phyloP scores from a whole-genome alignment of 1,139 yeast species.

The Pichia sp. region DNA sequence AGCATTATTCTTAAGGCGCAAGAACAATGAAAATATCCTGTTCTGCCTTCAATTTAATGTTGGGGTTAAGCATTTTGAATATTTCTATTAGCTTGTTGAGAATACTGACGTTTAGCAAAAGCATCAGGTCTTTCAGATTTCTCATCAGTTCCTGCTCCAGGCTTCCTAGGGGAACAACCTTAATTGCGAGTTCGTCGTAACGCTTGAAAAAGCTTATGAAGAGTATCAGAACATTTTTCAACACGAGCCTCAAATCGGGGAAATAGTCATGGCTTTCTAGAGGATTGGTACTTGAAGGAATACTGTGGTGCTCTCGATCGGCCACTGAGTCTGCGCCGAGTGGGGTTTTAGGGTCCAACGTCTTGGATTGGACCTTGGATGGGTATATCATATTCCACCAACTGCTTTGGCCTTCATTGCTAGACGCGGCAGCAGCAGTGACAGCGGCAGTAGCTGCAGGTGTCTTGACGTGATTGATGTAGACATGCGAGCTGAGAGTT shows the following conservation, averaged over 20 bases:
- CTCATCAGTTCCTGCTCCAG: conserved; percentile 1
- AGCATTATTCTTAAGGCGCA: neutral
- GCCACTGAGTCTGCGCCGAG: neutral
- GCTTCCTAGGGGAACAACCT: neutral
- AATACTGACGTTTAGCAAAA: conserved; percentile 29
- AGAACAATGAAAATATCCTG: conserved; percentile 12
- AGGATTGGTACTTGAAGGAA: conserved; percentile 10
- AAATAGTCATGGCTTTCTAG: conserved; percentile 20
- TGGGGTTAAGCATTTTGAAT: conserved; percentile 24
- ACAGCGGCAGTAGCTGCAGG: conserved; percentile 12
- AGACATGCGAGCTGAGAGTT: conserved; percentile 26
- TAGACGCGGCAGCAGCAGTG: conserved; percentile 8
- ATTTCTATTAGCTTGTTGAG: conserved; percentile 27
- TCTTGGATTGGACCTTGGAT: neutral
- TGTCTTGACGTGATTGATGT: conserved; percentile 24
- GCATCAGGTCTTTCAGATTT: conserved; percentile 20
- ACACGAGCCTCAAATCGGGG: conserved; percentile 28
- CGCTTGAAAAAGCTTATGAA: conserved; percentile 24
- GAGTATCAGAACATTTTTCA: conserved; percentile 28
- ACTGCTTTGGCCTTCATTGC: conserved; percentile 3
- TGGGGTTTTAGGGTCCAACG: conserved; percentile 4
- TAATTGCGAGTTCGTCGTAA: conserved; percentile 8
- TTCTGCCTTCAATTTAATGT: conserved; percentile 20
- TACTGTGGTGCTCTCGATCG: neutral
- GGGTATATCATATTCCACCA: conserved; percentile 13